These are phyloP conservation scores for Heliocybe sulcata DNA, from an alignment of 1,284 basidiomycete species.

Conservation along the genomic window DNA sequence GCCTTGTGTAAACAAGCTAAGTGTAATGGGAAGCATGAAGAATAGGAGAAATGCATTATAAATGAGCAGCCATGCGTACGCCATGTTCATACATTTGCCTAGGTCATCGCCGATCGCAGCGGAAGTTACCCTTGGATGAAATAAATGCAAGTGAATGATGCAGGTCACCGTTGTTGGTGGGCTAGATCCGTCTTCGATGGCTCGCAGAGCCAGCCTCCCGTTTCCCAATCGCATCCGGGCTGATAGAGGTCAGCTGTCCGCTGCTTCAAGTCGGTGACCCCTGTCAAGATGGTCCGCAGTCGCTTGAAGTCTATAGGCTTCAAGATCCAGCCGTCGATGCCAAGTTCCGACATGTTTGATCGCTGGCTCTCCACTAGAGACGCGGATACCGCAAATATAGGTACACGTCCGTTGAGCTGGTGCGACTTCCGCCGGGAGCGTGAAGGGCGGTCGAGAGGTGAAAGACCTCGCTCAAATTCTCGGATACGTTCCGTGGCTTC, in stretches of 20 bases:
- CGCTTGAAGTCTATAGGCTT: constrained; percentile 82
- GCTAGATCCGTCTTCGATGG: neutral
- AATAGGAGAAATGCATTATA: neutral
- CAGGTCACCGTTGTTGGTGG: neutral
- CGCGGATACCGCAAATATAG: constrained; percentile 82
- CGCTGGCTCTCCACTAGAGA: constrained; percentile 64
- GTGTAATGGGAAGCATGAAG: neutral
- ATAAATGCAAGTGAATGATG: neutral
- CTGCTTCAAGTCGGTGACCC: constrained; percentile 47
- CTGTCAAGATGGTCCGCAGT: constrained; percentile 51
- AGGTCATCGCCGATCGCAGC: no score
- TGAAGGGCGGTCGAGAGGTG: constrained; percentile 13
- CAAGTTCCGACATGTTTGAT: constrained; percentile 45
- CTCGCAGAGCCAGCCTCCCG: constrained; percentile 54
- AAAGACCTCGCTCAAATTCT: constrained; percentile 34
- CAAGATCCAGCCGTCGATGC: constrained; percentile 84
- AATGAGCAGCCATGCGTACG: neutral
- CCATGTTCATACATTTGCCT: neutral
- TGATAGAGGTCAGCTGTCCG: constrained; percentile 52
- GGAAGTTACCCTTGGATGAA: no score
- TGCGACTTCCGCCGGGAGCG: constrained; percentile 28
- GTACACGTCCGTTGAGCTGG: constrained; percentile 63
- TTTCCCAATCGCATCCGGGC: constrained; percentile 60
- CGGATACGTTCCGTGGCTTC: constrained; percentile 68
- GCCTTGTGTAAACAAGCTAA: neutral